Conservation (phyloP, 164 flowering plant genomes). For the Cinnamomum chago region DNA sequence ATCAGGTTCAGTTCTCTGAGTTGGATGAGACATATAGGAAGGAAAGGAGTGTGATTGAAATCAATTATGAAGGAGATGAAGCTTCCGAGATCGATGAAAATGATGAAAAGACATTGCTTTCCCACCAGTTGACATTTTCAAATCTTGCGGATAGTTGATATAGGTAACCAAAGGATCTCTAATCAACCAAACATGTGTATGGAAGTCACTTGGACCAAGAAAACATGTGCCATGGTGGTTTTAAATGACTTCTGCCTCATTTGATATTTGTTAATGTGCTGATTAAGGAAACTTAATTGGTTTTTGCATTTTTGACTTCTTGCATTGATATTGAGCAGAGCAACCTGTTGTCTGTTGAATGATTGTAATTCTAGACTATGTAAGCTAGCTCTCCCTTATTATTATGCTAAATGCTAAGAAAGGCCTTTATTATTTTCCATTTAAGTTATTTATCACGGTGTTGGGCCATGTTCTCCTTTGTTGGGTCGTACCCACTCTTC, state of each 20-base stretch:
- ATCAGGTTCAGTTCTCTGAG: slow-evolving; percentile 18
- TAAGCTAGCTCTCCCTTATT: too few relatives aligned
- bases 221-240: neutral
- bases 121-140: slow-evolving; percentile 39
- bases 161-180: neutral
- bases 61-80: slow-evolving; percentile 40
- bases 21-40: slow-evolving; percentile 20
- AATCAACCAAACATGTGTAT: too few relatives aligned
- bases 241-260: neutral
- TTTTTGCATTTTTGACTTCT: neutral
- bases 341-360: neutral
- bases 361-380: neutral
- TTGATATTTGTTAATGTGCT: neutral
- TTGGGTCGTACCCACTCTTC: too few relatives aligned
- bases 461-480: too few relatives aligned
- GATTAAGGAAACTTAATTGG: neutral
- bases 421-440: too few relatives aligned
- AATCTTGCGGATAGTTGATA: slow-evolving; percentile 22
- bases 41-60: slow-evolving; percentile 36
- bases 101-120: slow-evolving; percentile 45
- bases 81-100: slow-evolving; percentile 34
- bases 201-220: neutral
- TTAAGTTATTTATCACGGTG: too few relatives aligned
- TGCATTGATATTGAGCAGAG: neutral
- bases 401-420: too few relatives aligned